Base-by-base conservation (phyloP, 2,329 filamentous ascomycete species). In the Neonectria magnoliae region DNA sequence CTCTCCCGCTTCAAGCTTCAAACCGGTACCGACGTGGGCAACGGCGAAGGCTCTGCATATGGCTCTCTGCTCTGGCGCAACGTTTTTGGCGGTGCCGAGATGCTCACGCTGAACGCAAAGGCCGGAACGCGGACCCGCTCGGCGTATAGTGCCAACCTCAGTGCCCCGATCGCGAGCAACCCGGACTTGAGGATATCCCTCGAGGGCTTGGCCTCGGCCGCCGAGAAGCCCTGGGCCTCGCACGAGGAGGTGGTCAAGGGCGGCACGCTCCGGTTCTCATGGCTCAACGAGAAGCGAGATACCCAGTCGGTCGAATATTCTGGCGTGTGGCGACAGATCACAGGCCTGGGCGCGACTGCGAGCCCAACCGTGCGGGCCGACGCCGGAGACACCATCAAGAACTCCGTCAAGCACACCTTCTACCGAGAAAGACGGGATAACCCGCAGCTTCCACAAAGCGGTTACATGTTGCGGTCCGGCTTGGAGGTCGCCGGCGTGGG, bases 1-100 rank as follows among this genome's bases (percentile, higher is more conserved):
- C 90, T 93, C 70, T 91, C 93, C 33, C 90, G 92, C 42, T 88
- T 98, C 75, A 89, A 94, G 64, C 87, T 98, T 74, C 97, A 97
- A 82, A 97, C 94, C 0, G 96, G 96, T 64, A 98, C 96, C 9
- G 95, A 98, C 76, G 86, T 97, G 50, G 96, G 96, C 67, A 97
- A 97, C 76, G 90, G 93, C 22, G 96, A 99, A 80, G 96, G 95
- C 38, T 97, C 94, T 8, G 95, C 94, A 4, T 98, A 97, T 76
- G 91, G 93, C 70, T 95, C 96, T 71, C 86, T 94, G 48, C 85
- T 95, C 56, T 90, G 94, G 84, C 90, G 96, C 71, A 99, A 99
- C 80, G 87, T 99, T 64, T 93, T 99, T 77, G 96, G 96, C 56
- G 96, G 96, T 42, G 96, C 94, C 25, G 96, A 99, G 82, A 92